A percentile compares a stretch with the other conserved stretches of the same genome.
Evolutionary conservation across 352 stramenopile species (phyloP).

Genomic region (Globisporangium sylvaticum): DNA sequence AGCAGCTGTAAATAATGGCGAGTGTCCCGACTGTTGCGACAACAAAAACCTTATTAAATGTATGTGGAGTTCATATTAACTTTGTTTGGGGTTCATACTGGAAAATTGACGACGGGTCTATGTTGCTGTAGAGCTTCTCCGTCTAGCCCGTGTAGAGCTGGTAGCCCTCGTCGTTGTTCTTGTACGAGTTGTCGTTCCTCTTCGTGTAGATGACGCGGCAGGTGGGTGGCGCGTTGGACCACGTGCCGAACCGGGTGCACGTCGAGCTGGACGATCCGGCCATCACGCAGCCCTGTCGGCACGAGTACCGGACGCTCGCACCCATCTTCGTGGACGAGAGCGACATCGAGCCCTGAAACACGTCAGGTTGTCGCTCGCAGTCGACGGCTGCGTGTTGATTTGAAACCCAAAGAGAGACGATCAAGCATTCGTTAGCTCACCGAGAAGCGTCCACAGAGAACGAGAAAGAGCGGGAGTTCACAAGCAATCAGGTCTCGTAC

Average conservation of each 20-base stretch:
- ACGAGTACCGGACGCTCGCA: constrained; percentile 33
- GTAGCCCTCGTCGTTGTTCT: constrained; percentile 51
- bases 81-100: background rate
- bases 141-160: constrained; percentile 44
- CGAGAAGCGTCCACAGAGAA: background rate
- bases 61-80: background rate
- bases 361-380: constrained; percentile 21
- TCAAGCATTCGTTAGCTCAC: background rate
- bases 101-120: background rate
- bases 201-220: constrained; percentile 42
- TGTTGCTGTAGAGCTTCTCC: background rate
- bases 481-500: background rate
- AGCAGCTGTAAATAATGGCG: constrained; percentile 26
- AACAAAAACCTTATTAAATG: background rate
- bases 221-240: constrained; percentile 28
- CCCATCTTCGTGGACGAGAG: constrained; percentile 33
- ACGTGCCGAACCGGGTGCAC: constrained; percentile 36
- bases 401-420: background rate
- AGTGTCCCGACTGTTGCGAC: background rate
- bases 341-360: constrained; percentile 42
- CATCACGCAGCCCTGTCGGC: constrained; percentile 40
- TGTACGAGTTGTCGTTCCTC: constrained; percentile 53
- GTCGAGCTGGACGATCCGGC: constrained; percentile 22
- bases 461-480: no score
- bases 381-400: background rate